These are phyloP conservation scores for Symbiodinium pilosum DNA, from an alignment of 73 alveolate species.

Conservation along the genomic window DNA sequence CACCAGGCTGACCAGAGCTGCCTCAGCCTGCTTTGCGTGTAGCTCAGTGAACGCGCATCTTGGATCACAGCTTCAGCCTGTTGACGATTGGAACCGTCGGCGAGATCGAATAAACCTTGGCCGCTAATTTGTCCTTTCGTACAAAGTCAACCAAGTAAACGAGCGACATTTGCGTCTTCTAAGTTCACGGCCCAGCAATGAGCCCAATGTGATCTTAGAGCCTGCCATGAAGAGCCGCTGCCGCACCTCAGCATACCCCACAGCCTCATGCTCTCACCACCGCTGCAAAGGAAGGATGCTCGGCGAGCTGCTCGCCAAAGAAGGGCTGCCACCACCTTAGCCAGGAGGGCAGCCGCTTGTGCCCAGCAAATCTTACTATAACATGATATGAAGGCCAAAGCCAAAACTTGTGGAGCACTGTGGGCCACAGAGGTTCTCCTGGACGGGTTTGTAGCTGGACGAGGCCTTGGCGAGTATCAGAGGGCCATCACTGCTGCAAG, in stretches of 20 bases:
- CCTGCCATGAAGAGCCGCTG: constrained; percentile 79
- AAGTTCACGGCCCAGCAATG: constrained; percentile 26
- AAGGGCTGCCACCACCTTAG: neutral
- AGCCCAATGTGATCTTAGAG: constrained; percentile 59
- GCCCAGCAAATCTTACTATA: neutral
- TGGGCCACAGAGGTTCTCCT: constrained; percentile 40
- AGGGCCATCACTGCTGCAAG: too few relatives aligned
- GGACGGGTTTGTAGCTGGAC: neutral
- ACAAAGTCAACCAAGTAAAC: too few relatives aligned
- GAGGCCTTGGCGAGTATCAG: constrained; percentile 18
- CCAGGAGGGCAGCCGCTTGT: neutral
- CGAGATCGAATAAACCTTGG: constrained; percentile 46
- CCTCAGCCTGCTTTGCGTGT: neutral
- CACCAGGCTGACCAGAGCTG: neutral
- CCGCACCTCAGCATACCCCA: constrained; percentile 19
- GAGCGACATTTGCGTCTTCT: too few relatives aligned
- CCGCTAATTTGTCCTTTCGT: neutral
- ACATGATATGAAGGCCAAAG: constrained; percentile 10
- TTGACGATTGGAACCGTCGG: constrained; percentile 83
- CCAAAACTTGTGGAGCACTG: constrained; percentile 61
- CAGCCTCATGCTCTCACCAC: too few relatives aligned
- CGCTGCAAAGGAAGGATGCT: too few relatives aligned
- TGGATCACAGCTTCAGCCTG: constrained; percentile 10
- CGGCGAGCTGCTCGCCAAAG: neutral
- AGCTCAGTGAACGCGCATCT: neutral